These are phyloP conservation scores for Arthrobotrys iridis DNA, from an alignment of 2,329 filamentous ascomycete species.

Conservation along the genomic window DNA sequence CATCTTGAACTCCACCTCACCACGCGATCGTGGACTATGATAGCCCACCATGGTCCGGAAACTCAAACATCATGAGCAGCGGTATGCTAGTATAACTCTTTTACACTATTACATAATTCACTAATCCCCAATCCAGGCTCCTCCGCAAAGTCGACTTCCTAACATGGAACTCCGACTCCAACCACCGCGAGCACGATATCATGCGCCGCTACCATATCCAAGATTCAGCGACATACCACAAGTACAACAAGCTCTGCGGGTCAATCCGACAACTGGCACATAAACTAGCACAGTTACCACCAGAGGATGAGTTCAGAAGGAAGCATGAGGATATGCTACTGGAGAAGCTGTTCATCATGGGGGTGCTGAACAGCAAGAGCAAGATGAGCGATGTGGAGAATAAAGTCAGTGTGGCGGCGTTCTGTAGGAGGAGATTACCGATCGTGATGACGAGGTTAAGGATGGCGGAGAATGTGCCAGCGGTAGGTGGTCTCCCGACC, in stretches of 20 bases:
- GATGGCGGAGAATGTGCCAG: slow-evolving; percentile 91
- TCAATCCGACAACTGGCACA: slow-evolving; percentile 91
- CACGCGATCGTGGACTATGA: slow-evolving; percentile 3
- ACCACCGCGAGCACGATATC: slow-evolving; percentile 83
- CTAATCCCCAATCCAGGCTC: slow-evolving; percentile 65
- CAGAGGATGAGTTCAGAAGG: slow-evolving; percentile 77
- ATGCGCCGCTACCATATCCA: slow-evolving; percentile 89
- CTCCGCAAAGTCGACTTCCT: slow-evolving; percentile 92
- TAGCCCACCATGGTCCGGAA: slow-evolving; percentile 80
- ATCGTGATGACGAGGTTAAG: slow-evolving; percentile 89
- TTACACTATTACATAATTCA: neutral
- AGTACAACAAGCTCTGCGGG: slow-evolving; percentile 74
- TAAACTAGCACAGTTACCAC: slow-evolving; percentile 82
- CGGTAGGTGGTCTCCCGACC: slow-evolving; percentile 65
- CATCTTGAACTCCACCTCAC: neutral
- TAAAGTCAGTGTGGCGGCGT: slow-evolving; percentile 85
- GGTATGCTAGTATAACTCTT: slow-evolving; percentile 62
- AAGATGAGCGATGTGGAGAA: slow-evolving; percentile 87
- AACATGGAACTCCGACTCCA: slow-evolving; percentile 87
- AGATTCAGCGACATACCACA: slow-evolving; percentile 84
- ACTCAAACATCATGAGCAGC: slow-evolving; percentile 96
- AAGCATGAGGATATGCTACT: slow-evolving; percentile 89
- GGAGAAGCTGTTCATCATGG: slow-evolving; percentile 93
- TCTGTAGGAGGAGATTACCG: slow-evolving; percentile 82
- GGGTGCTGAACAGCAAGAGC: slow-evolving; percentile 77